Evolutionary conservation across 331 rosid genomes (phyloP), one percentile per base, ranked within the genome.

Genomic region (Malus hybrid): DNA sequence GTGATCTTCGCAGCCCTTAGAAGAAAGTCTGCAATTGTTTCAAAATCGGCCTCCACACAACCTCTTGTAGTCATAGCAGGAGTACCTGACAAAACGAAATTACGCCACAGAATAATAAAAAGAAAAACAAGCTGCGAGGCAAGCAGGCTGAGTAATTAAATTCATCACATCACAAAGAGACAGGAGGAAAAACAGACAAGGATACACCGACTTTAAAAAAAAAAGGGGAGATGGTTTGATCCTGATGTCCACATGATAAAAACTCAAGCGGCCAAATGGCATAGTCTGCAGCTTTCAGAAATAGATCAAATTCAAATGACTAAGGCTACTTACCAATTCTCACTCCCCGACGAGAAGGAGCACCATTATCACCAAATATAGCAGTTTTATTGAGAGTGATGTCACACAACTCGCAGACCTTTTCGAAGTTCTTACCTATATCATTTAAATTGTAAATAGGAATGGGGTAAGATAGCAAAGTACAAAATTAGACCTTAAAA

Each of bases 31-130:
- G 93, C 91, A 76, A 91, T 90, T 32, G 88, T 85, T 81, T 91
- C 97, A 81, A 93, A 93, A 82, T 93, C 98, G 11, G 84, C 60
- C 88, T 91, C 98, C 79, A 93, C 68, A 76, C 98, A 93, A 32
- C 98, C 98, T 81, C 98, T 91, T 76, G 98, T 82, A 57, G 98
- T 93, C 98, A 93, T 93, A 62, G 98, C 98, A 69, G 98, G 96
- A 66, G 97, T 93, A 81, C 98, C 98, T 93, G 77, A 7, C 3
- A 29, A 28, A 14, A 63, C 12, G 0, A 63, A 44, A 44, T 44
- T 44, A 44, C 15, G 5, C 15, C 50, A 29, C 12, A 28, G 0
- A 5, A 63, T 2, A 28, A 63, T 13, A 34, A 63, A 29, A 63
- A 63, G 31, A n/a, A 22, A 7, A 57, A 57, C 6, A 22, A 5